Base-by-base conservation (phyloP, 2,329 filamentous ascomycete species). In the Stylonectria norvegica region DNA sequence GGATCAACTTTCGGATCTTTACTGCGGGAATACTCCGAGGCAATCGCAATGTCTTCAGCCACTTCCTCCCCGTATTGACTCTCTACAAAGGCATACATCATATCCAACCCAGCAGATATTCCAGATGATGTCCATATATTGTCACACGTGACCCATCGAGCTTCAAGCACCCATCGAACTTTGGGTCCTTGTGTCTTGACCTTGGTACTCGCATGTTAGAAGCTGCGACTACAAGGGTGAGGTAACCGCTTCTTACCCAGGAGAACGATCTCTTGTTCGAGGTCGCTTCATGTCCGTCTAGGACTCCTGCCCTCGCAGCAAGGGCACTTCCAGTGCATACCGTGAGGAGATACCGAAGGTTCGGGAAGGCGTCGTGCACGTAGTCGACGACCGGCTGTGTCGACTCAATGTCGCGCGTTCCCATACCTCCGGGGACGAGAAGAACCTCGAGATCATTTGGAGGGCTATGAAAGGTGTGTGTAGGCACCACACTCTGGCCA, bases 81-180 rank as follows among this genome's bases (percentile, higher is more conserved):
- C 2, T 48, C 42, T 11, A 61, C 50, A 19, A 62, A 67, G 0
- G 57, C 62, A 42, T 59, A 65, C 9, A 56, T 60, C 61, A 65
- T 65, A 39, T 67, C 64, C 3, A 67, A 65, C 5, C 64, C 64
- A 1, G 63, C 61, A 36, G 71, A 72, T 5, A 84, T 72, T 0
- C 81, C 80, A 0, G 76, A 78, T 2, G 72, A 73, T 0, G 75
- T 79, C 79, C 79, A 84, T 2, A 82, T 64, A 39, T 81, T 78
- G 2, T 73, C 78, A 55, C 81, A 77, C 0, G 63, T 64, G 0
- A 81, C 75, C 80, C 79, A 84, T 32, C 81, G 66, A 7, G 80
- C 80, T 30, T 68, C 64, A 0, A 65, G 58, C 12, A 77, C 61
- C 81, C 81, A 85, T 0, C 71, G 58, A 1, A 78, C 72, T 0